Evolutionary conservation across 495 filamentous ascomycete species (phyloP).

Genomic region (Lepraria neglecta): DNA sequence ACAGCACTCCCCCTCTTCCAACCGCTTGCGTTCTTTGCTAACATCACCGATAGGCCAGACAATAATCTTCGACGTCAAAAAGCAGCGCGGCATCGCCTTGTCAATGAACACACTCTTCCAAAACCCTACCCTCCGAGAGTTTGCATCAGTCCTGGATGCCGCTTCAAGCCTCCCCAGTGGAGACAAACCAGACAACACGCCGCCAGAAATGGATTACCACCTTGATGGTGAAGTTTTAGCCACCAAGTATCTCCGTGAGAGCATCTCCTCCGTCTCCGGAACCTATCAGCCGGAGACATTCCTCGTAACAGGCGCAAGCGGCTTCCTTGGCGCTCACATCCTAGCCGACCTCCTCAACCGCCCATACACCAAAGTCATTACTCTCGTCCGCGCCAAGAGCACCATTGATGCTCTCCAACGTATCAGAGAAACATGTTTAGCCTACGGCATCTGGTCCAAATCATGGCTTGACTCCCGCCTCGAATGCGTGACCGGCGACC

Average conservation of each 20-base stretch:
- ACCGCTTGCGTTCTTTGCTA: no score
- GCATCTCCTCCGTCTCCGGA: conserved; percentile 25
- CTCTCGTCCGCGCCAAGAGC: conserved; percentile 62
- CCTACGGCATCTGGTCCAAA: conserved; percentile 77
- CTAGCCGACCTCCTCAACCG: conserved; percentile 66
- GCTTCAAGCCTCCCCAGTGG: conserved; percentile 6
- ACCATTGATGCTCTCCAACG: conserved; percentile 45
- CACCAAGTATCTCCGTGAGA: conserved; percentile 4
- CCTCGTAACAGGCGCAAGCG: conserved; percentile 86
- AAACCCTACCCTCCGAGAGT: conserved; percentile 63
- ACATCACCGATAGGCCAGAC: conserved; percentile 53
- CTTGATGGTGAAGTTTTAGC: conserved; percentile 15
- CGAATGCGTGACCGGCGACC: conserved; percentile 62
- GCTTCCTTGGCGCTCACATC: conserved; percentile 82
- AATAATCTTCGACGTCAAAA: conserved; percentile 64
- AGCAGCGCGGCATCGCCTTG: conserved; percentile 59
- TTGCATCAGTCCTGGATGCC: conserved; percentile 68
- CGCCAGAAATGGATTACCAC: conserved; percentile 19
- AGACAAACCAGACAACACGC: conserved; percentile 9
- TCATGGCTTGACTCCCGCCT: conserved; percentile 55
- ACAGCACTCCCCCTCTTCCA: no score
- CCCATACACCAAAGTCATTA: conserved; percentile 58
- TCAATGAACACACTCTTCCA: conserved; percentile 72
- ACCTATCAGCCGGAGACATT: conserved; percentile 46
- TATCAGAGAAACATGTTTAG: conserved; percentile 41